Base-by-base conservation (phyloP, 257 asterid genomes). In the Solanum sparsipilum region DNA sequence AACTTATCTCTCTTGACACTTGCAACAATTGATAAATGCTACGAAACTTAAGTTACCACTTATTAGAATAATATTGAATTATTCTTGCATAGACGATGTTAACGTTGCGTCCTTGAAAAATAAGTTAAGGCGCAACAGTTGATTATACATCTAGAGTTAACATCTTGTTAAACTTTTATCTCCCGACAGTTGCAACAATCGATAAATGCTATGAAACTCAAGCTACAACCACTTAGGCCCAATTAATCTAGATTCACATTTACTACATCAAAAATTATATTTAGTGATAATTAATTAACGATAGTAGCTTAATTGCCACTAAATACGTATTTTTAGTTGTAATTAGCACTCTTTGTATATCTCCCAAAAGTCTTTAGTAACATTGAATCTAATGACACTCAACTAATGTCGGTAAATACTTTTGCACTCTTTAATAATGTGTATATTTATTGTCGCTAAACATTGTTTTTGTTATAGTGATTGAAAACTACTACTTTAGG, bases 201-300 rank as follows among this genome's bases (percentile, higher is more conserved):
- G 23, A 13, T 27, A 29, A 68, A 68, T 68, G 36, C 21, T 5
- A 27, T 68, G 74, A 27, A 68, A 65, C 72, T 65, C 29, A n/a
- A 25, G 34, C 13, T 65, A 11, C 72, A 65, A 29, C 10, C 21
- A 68, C 36, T 76, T 38, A 13, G 84, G 36, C n/a, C 36, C 32
- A 13, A 25, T 71, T 32, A 6, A 21, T 32, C 63, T 18, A 18
- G 63, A 52, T 52, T 52, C 63, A 7, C 10, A 52, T 52, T 52
- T 0, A 52, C n/a, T 18, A 52, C 1, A 2, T 18, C 2, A 18
- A 52, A 52, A 16, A 52, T 6, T 0, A 52, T 18, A 1, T 52
- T 52, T 52, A 52, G 0, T 0, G 23, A 1, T 1, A 18, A 18
- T 16, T 52, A 52, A 18, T 52, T 18, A 52, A 52, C 1, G 4